Evolutionary conservation across 495 filamentous ascomycete species (phyloP), one percentile per base, ranked within the genome.

Genomic region (Trichodelitschia bisporula): DNA sequence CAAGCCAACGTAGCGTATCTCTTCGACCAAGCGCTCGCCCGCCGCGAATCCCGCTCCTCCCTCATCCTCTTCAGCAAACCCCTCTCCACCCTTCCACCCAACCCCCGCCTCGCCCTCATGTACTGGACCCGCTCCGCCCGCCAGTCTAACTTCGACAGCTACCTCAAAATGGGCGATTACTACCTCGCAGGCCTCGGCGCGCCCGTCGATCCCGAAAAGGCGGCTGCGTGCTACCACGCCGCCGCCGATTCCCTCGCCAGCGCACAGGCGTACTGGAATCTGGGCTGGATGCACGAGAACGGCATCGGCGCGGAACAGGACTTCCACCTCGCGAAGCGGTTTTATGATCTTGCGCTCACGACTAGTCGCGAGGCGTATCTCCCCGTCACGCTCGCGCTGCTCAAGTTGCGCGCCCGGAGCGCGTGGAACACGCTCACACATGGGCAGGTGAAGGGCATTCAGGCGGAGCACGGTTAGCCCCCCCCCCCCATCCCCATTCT

Each of bases 201-300:
- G 33, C 55, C 33, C 37, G 10, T 27, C 2, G 79, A 90, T 41
- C 53, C 66, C 4, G 79, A 91, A 36, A 93, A 92, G 49, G 86
- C 86, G 1, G 83, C 82, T 0, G 66, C 72, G 14, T 95, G 89
- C 53, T 99, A 95, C 39, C 71, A 75, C 31, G 75, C 73, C 5
- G 86, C 86, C 3, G 82, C 83, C 1, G 86, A 97, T 42, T 77
- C 69, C 29, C 66, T 79, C 41, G 77, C 78, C 42, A 86, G 77
- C 44, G 83, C 84, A 16, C 86, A 95, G 54, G 89, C 89, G 9
- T 69, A 91, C 33, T 99, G 79, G 66, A 93, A 99, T 40, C 58
- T 99, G 9, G 86, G 86, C 10, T 99, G 86, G 86, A 95, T 99
- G 78, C 80, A 99, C 49, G 86, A 99, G 51, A 93, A 95, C 44